Evolutionary conservation across 1,284 basidiomycete species (phyloP).

Genomic region (Neonothopanus nambi): DNA sequence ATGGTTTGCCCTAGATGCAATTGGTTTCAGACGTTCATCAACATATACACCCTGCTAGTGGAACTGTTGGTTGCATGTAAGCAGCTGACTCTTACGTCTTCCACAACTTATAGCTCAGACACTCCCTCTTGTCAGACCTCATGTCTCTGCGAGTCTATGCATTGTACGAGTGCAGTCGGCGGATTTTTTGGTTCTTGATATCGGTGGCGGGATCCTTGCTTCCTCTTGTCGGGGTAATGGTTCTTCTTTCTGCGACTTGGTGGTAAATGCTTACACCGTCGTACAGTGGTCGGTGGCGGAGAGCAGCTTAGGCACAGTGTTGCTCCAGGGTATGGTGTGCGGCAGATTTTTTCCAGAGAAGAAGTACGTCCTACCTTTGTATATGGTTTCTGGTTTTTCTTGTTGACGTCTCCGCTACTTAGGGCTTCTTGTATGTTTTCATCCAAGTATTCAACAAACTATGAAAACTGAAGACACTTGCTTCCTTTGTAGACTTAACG

Average conservation of each 20-base stretch:
- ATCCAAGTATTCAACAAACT: not conserved
- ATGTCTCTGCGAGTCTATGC: constrained; percentile 7
- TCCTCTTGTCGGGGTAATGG: constrained; percentile 2
- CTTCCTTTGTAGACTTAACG: not conserved
- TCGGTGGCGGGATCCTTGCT: not conserved
- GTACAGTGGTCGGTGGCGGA: constrained; percentile 6
- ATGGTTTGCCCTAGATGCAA: not conserved
- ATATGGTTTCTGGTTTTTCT: not conserved
- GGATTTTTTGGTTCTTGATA: not conserved
- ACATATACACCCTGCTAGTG: constrained; percentile 1
- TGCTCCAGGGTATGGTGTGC: constrained; percentile 1
- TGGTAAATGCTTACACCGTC: not conserved
- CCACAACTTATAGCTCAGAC: not conserved
- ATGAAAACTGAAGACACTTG: not conserved
- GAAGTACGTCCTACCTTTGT: not conserved
- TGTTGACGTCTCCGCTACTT: not conserved
- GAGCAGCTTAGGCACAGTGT: constrained; percentile 5
- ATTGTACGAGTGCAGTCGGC: constrained; percentile 3
- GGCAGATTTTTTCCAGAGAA: not conserved
- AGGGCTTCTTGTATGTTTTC: constrained; percentile 1
- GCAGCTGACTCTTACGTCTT: not conserved
- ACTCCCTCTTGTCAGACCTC: not conserved
- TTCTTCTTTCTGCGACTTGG: not conserved
- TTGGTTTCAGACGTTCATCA: not conserved
- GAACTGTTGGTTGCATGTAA: constrained; percentile 1